Base-by-base conservation (phyloP, 2,329 filamentous ascomycete genomes). In the Tolypocladium nubicola region DNA sequence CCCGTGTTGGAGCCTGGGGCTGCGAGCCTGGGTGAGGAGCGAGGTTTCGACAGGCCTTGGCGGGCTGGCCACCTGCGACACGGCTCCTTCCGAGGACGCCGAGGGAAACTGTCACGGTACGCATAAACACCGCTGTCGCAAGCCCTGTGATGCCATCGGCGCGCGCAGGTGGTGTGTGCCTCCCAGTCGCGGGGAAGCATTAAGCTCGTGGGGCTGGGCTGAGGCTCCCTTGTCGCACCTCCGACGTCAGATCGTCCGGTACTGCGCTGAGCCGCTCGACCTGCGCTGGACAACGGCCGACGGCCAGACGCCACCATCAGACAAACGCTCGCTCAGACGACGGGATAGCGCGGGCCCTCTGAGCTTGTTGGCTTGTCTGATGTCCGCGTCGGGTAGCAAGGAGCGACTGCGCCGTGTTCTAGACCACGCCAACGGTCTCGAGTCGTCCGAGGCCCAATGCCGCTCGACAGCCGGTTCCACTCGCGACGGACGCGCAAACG, bases 201-300 rank as follows among this genome's bases (percentile, higher is more conserved):
- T 55, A 52, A 55, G 49, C 53, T 58, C 39, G 49, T 54, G 56
- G 53, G 47, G 35, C 35, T 45, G 19, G 14, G 37, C 37, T 21
- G 23, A 21, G 39, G 30, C 38, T 56, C 30, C 58, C 56, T 37
- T 52, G 59, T 57, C 53, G 38, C 61, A 52, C 60, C 61, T 60
- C 57, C 53, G 59, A 61, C 59, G 61, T 62, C 58, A 61, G 59
- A 64, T 65, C 64, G 62, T 37, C 63, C 59, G 58, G 62, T 59
- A 59, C 33, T 30, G 38, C 14, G n/a, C 33, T 50, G 16, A 56
- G 50, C 59, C 59, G 55, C 50, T 38, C 19, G 23, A 4, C 37
- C 11, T 7, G 23, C 23, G 23, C 43, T 30, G 23, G 43, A 47
- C 23, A 23, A 19, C 43, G 23, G 16, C 6, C 16, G 23, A 19